Conservation (phyloP, 2,329 filamentous ascomycete genomes). For the Xylaria sp. region DNA sequence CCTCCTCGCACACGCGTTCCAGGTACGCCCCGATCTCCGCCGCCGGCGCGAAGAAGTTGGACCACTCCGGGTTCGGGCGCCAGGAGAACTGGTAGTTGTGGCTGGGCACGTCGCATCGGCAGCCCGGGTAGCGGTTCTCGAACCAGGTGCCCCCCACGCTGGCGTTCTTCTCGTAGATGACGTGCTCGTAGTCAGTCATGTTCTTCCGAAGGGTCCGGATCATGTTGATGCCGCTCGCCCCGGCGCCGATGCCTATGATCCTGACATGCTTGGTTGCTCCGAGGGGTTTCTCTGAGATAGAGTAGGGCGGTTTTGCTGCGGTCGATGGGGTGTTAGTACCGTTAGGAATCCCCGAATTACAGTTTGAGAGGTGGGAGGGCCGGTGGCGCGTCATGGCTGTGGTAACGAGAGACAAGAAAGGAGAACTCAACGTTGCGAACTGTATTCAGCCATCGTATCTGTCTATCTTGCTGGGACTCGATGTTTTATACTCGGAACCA, state of each 20-base stretch:
- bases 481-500: conserved; percentile 26
- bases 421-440: conserved; percentile 30
- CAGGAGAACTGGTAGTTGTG: conserved; percentile 67
- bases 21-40: conserved; percentile 61
- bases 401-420: conserved; percentile 19
- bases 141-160: conserved; percentile 61
- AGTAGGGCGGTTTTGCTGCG: conserved; percentile 34
- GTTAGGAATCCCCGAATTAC: conserved; percentile 13
- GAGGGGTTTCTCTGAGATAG: conserved; percentile 42
- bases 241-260: conserved; percentile 49
- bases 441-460: conserved; percentile 26
- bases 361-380: conserved; percentile 19
- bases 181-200: conserved; percentile 47
- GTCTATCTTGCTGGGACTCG: conserved; percentile 5
- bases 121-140: conserved; percentile 62
- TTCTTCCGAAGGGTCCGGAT: conserved; percentile 47
- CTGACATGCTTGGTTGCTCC: conserved; percentile 45
- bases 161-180: conserved; percentile 60
- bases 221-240: conserved; percentile 49
- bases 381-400: conserved; percentile 35
- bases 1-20: conserved; percentile 49
- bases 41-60: conserved; percentile 57
- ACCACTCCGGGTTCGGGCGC: conserved; percentile 62
- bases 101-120: conserved; percentile 58
- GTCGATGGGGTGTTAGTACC: conserved; percentile 23